phyloP scores from a whole-genome alignment of 164 flowering plant genomes.

The Liriodendron chinense region DNA sequence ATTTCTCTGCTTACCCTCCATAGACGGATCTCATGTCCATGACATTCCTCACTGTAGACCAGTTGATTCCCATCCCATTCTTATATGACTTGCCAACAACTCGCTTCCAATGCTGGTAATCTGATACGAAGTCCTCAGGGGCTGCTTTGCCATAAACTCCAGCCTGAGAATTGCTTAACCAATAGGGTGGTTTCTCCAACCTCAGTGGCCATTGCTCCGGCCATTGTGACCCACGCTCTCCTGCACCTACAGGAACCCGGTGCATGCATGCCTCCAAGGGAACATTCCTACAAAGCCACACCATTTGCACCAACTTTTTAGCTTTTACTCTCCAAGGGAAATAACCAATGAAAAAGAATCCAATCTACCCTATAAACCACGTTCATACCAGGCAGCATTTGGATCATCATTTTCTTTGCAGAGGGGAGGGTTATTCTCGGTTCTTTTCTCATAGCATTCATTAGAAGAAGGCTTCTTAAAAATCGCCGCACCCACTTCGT shows the following conservation, averaged over 20 bases:
- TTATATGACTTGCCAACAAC: constrained; percentile 79
- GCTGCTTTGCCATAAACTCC: constrained; percentile 95
- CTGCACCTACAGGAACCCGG: constrained; percentile 51
- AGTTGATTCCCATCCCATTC: constrained; percentile 72
- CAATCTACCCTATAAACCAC: neutral
- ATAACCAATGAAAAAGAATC: neutral
- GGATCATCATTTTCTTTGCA: constrained; percentile 81
- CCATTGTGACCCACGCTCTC: constrained; percentile 83
- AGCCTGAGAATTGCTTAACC: constrained; percentile 71
- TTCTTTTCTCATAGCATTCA: constrained; percentile 79
- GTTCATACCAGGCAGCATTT: constrained; percentile 84
- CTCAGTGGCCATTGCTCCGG: constrained; percentile 92
- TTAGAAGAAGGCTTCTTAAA: constrained; percentile 74
- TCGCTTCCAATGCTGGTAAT: constrained; percentile 85
- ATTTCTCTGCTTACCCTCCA: constrained; percentile 72
- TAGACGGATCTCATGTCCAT: constrained; percentile 99
- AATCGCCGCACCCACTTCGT: constrained; percentile 70
- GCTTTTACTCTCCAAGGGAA: neutral
- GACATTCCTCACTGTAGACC: constrained; percentile 85
- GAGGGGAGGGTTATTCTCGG: constrained; percentile 62
- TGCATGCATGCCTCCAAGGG: constrained; percentile 89
- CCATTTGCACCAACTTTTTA: neutral
- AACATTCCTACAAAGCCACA: constrained; percentile 56
- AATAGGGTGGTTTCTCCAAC: constrained; percentile 65
- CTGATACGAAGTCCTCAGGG: constrained; percentile 86